Conservation (phyloP, 768 basidiomycete genomes). For the Gyrodon lividus region DNA sequence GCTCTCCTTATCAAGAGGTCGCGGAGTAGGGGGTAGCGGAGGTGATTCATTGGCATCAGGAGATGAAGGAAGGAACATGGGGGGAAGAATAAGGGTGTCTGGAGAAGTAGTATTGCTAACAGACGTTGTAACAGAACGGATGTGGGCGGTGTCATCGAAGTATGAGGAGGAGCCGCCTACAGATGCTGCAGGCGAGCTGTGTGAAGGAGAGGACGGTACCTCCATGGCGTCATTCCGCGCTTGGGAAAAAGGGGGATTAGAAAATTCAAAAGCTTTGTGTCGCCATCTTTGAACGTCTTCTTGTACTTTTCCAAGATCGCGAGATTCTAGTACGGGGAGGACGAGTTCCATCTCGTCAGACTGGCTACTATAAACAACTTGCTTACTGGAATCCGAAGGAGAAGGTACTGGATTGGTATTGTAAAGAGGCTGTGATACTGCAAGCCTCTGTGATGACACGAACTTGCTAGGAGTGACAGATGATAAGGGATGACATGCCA, state of each 20-base stretch:
- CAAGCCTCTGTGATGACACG: conserved; percentile 3
- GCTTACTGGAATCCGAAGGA: conserved; percentile 23
- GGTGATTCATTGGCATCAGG: conserved; percentile 19
- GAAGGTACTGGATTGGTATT: conserved; percentile 8
- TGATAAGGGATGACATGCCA: conserved; percentile 30
- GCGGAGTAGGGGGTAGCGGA: conserved; percentile 31
- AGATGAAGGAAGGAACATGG: conserved; percentile 21
- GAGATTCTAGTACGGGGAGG: conserved; percentile 24
- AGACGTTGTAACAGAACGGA: conserved; percentile 3
- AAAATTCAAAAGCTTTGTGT: conserved; percentile 26
- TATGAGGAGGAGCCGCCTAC: neutral
- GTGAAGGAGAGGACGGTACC: conserved; percentile 12
- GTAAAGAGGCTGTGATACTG: neutral
- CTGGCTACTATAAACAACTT: conserved; percentile 61
- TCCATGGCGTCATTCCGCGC: conserved; percentile 17
- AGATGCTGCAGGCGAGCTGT: conserved; percentile 8
- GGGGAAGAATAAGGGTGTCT: conserved; percentile 13
- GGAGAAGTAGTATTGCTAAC: conserved; percentile 9
- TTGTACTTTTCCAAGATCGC: conserved; percentile 31
- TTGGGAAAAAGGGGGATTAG: conserved; percentile 1
- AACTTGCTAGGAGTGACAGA: conserved; percentile 3
- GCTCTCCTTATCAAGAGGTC: conserved; percentile 29
- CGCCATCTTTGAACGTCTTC: conserved; percentile 47
- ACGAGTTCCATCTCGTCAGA: conserved; percentile 62
- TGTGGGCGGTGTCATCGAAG: conserved; percentile 12